phyloP scores from a whole-genome alignment of 257 asterid genomes.

The Craterostigma plantagineum region DNA sequence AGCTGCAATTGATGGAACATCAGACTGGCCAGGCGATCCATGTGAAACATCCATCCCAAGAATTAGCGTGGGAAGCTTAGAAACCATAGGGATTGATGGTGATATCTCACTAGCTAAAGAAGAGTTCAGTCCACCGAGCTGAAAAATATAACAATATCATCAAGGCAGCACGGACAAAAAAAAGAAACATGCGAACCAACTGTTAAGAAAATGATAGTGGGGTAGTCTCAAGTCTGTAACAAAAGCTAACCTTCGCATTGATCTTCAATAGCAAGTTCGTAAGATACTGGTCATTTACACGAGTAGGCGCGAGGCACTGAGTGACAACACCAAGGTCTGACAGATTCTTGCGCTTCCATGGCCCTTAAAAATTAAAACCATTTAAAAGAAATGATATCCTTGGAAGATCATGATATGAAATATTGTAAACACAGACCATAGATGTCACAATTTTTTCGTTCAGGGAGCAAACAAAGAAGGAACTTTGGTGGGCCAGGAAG shows the following conservation, averaged over 20 bases:
- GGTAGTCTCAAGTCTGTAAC: too few relatives aligned
- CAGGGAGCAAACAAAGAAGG: constrained; percentile 70
- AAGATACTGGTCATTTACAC: constrained; percentile 62
- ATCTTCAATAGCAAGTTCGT: constrained; percentile 65
- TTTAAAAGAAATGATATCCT: too few relatives aligned
- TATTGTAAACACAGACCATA: constrained; percentile 34
- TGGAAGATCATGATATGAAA: too few relatives aligned
- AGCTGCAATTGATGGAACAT: constrained; percentile 90
- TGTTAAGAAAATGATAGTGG: too few relatives aligned
- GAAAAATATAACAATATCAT: constrained; percentile 10
- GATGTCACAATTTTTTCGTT: constrained; percentile 59
- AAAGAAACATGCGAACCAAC: not conserved
- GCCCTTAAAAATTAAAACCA: constrained; percentile 25
- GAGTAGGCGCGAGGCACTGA: constrained; percentile 64
- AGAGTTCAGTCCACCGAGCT: constrained; percentile 89
- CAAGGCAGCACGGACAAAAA: constrained; percentile 7
- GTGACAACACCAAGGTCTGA: constrained; percentile 72
- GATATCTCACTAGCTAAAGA: constrained; percentile 40
- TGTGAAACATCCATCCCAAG: constrained; percentile 96
- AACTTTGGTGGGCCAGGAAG: constrained; percentile 66
- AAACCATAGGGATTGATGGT: constrained; percentile 48
- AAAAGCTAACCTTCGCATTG: constrained; percentile 71
- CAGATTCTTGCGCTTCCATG: constrained; percentile 69
- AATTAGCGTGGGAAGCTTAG: constrained; percentile 63
- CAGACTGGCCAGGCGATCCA: constrained; percentile 95